phyloP scores from a whole-genome alignment of 176 grass and related monocot species.

The Carex littledalei region DNA sequence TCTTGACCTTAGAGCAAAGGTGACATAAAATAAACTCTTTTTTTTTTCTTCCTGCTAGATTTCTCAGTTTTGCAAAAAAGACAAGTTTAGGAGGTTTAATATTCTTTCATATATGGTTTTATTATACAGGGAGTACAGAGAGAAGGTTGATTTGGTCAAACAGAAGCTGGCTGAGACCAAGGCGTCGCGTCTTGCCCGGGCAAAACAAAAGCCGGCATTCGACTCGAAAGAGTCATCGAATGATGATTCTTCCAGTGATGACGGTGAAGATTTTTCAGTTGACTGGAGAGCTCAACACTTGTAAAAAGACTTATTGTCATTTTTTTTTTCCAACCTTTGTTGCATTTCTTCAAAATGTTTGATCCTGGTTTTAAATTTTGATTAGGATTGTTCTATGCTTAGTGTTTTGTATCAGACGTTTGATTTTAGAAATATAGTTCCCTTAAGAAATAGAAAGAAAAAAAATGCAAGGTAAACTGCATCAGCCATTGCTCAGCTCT shows the following conservation, averaged over 20 bases:
- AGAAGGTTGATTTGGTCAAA: conserved; percentile 42
- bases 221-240: conserved; percentile 30
- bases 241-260: conserved; percentile 34
- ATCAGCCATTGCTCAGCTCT: neutral
- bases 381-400: neutral
- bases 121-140: conserved; percentile 37
- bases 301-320: conserved; percentile 20
- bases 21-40: conserved; percentile 18
- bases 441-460: neutral
- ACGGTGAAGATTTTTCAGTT: conserved; percentile 33
- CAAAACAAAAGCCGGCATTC: conserved; percentile 26
- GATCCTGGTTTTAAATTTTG: conserved; percentile 7
- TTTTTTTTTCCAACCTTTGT: neutral
- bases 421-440: neutral
- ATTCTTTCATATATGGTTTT: neutral
- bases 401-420: neutral
- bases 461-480: neutral
- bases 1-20: conserved; percentile 75
- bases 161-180: conserved; percentile 40
- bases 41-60: neutral
- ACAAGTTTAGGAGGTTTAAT: neutral
- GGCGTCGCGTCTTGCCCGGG: conserved; percentile 28
- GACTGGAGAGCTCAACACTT: conserved; percentile 52
- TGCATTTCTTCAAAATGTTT: neutral
- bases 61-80: neutral